Conservation (phyloP, 768 basidiomycete species). For the Lentinula sp. region DNA sequence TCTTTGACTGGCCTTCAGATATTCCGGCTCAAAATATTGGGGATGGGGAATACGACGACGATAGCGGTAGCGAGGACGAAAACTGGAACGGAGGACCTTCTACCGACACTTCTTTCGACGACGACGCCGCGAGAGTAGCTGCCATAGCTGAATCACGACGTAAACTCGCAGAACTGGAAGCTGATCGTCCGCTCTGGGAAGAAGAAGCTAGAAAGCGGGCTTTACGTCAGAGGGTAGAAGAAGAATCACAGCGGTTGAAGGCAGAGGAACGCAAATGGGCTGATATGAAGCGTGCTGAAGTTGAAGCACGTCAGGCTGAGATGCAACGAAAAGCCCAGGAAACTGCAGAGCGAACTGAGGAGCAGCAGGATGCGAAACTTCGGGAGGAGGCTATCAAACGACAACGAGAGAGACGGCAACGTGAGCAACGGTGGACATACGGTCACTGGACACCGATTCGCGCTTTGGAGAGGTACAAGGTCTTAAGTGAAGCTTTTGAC, state of each 20-base stretch:
- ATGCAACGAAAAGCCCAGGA: constrained; percentile 22
- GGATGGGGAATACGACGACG: constrained; percentile 2
- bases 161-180: constrained; percentile 64
- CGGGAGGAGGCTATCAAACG: constrained; percentile 29
- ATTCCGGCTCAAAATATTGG: not conserved
- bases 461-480: constrained; percentile 67
- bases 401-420: constrained; percentile 34
- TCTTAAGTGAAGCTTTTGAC: constrained; percentile 60
- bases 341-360: constrained; percentile 10
- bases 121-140: constrained; percentile 32
- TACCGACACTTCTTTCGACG: constrained; percentile 17
- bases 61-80: constrained; percentile 12
- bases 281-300: constrained; percentile 21
- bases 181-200: constrained; percentile 59
- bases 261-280: constrained; percentile 9
- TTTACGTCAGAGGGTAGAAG: constrained; percentile 35
- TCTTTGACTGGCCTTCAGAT: not conserved
- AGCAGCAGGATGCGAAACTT: constrained; percentile 6
- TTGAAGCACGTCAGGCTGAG: constrained; percentile 18
- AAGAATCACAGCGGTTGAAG: constrained; percentile 30
- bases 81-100: constrained; percentile 12
- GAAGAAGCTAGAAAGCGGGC: constrained; percentile 40
- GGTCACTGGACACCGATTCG: constrained; percentile 60
- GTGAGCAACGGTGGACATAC: constrained; percentile 50
- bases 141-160: constrained; percentile 58